These are phyloP conservation scores for Ceratocystis albifundus DNA, from an alignment of 2,329 filamentous ascomycete species.

Conservation along the genomic window DNA sequence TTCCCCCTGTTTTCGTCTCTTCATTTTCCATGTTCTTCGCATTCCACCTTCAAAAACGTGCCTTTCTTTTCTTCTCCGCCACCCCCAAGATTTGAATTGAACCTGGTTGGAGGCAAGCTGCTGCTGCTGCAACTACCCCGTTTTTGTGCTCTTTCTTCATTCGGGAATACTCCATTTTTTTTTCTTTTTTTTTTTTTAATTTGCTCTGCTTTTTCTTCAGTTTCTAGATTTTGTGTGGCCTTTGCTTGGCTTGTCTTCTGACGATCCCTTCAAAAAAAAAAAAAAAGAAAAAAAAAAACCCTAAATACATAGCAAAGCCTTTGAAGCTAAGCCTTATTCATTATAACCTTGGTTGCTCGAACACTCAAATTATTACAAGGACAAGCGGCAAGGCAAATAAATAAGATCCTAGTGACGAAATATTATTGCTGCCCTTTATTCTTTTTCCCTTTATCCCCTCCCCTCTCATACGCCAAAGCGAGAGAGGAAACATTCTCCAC, in stretches of 20 bases:
- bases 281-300: too few species aligned
- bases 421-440: conserved; percentile 1
- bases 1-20: background rate
- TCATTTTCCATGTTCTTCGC: background rate
- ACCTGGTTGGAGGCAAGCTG: too few species aligned
- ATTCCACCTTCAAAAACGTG: background rate
- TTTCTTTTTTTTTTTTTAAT: too few species aligned
- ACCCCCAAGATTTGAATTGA: background rate
- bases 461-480: background rate
- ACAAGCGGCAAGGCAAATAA: conserved; percentile 2
- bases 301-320: too few species aligned
- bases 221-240: background rate
- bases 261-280: conserved; percentile 5
- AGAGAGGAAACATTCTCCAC: background rate
- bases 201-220: background rate
- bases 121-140: background rate
- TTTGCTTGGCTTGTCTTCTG: background rate
- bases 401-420: background rate
- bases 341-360: too few species aligned
- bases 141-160: background rate
- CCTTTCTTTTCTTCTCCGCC: background rate
- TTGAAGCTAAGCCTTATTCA: too few species aligned
- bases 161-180: background rate
- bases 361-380: too few species aligned
- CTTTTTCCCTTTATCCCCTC: background rate